phyloP scores from a whole-genome alignment of 495 filamentous ascomycete genomes.

The Lasiosphaeriaceae sp. region DNA sequence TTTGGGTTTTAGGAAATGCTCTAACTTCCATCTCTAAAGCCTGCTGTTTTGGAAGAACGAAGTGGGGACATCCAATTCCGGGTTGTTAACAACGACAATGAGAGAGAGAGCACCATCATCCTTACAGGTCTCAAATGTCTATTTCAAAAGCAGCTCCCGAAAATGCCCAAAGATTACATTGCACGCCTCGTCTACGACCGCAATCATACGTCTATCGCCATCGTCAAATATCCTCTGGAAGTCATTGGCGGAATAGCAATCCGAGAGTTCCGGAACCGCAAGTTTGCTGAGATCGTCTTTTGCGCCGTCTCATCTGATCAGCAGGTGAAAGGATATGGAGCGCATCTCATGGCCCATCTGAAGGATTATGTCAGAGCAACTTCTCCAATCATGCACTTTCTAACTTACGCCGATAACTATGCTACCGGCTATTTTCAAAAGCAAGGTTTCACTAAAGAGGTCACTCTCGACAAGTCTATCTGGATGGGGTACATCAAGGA shows the following conservation, averaged over 20 bases:
- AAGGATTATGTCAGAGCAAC: constrained; percentile 97
- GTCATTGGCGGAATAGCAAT: constrained; percentile 94
- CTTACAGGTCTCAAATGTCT: constrained; percentile 93
- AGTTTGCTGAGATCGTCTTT: constrained; percentile 96
- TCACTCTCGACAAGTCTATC: constrained; percentile 76
- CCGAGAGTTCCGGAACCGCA: constrained; percentile 78
- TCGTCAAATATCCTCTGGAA: constrained; percentile 87
- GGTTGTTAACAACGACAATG: constrained; percentile 91
- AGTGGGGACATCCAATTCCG: constrained; percentile 94
- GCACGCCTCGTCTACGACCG: constrained; percentile 94
- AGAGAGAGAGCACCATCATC: constrained; percentile 78
- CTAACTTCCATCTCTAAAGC: too few species aligned
- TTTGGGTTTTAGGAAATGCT: too few species aligned
- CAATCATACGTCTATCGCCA: constrained; percentile 88
- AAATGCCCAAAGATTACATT: constrained; percentile 98
- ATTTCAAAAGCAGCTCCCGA: constrained; percentile 95
- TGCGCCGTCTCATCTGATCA: constrained; percentile 95
- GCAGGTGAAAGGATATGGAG: constrained; percentile 95
- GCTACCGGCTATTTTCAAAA: constrained; percentile 98
- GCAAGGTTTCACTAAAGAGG: constrained; percentile 96
- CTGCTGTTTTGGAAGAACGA: too few species aligned
- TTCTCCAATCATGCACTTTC: constrained; percentile 92
- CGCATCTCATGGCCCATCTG: constrained; percentile 92
- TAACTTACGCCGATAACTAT: constrained; percentile 97
- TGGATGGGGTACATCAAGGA: constrained; percentile 99